These are phyloP conservation scores for Talaromyces sp. DNA, from an alignment of 2,329 filamentous ascomycete species.

Conservation along the genomic window DNA sequence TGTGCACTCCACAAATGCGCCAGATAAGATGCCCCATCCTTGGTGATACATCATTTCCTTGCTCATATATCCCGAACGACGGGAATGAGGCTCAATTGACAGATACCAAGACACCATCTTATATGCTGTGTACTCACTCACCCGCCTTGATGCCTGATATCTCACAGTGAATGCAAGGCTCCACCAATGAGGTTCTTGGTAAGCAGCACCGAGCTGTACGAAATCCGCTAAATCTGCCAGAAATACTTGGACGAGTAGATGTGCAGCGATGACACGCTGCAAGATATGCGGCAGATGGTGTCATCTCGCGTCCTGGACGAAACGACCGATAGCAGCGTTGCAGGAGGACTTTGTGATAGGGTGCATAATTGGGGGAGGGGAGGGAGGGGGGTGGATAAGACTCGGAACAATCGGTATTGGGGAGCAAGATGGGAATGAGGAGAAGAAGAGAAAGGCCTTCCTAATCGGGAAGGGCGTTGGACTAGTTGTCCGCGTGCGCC, in stretches of 20 bases:
- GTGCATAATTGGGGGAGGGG: background rate
- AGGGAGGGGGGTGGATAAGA: background rate
- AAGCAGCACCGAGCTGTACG: background rate
- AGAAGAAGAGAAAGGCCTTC: background rate
- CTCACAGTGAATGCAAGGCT: background rate
- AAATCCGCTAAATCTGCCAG: background rate
- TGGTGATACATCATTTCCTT: background rate
- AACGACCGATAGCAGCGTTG: background rate
- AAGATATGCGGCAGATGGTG: background rate
- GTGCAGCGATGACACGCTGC: background rate
- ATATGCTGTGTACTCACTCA: background rate
- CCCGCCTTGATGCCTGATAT: conserved; percentile 7
- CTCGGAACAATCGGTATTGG: conserved; percentile 2
- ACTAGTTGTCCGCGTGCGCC: background rate
- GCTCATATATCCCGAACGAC: background rate
- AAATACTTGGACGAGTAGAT: background rate
- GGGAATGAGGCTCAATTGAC: conserved; percentile 9
- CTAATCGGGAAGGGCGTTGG: background rate
- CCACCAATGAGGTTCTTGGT: background rate
- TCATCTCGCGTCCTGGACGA: background rate
- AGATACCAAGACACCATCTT: background rate
- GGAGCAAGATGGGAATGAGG: background rate
- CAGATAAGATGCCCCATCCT: background rate
- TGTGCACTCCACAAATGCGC: background rate
- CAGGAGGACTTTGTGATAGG: background rate